A percentile compares a stretch with the other conserved stretches of the same genome.
Conservation (phyloP, 352 stramenopile species). For the Globisporangium camurandrum region DNA sequence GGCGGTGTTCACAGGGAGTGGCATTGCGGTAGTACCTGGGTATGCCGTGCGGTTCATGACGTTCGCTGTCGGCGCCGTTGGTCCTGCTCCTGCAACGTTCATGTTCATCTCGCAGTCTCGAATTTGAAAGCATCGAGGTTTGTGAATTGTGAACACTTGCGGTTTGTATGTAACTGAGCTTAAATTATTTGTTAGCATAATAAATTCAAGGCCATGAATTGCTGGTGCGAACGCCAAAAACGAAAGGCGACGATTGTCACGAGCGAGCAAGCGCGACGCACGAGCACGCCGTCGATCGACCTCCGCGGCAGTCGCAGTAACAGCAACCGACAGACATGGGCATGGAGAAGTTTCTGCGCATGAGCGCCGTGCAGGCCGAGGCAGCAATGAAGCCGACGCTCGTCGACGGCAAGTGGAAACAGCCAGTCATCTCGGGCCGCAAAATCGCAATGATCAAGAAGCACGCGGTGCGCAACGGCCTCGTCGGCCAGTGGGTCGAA, state of each 20-base stretch:
- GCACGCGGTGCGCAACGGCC: constrained; percentile 55
- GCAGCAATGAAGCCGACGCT: constrained; percentile 73
- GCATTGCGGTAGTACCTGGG: not conserved
- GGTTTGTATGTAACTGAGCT: not conserved
- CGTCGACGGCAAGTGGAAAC: constrained; percentile 81
- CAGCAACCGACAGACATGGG: constrained; percentile 3
- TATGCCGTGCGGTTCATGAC: constrained; percentile 19
- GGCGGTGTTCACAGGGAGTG: not conserved
- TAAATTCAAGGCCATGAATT: not conserved
- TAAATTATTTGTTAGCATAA: not conserved
- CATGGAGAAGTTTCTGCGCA: constrained; percentile 69
- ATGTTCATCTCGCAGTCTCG: constrained; percentile 3
- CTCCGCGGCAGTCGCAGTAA: constrained; percentile 13
- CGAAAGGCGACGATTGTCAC: not conserved
- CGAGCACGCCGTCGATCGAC: constrained; percentile 3
- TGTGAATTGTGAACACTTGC: no score
- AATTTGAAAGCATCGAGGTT: not conserved
- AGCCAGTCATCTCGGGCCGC: constrained; percentile 69
- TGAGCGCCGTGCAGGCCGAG: constrained; percentile 63
- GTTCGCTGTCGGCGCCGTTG: constrained; percentile 1
- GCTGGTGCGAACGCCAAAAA: not conserved
- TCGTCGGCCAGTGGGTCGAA: constrained; percentile 67
- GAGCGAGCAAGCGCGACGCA: constrained; percentile 6
- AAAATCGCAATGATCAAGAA: constrained; percentile 84
- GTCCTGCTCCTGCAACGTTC: constrained; percentile 1